Percentiles rank a stretch among this genome's conserved stretches.
Conservation (phyloP, 345 rosid species). For the Mercurialis annua region DNA sequence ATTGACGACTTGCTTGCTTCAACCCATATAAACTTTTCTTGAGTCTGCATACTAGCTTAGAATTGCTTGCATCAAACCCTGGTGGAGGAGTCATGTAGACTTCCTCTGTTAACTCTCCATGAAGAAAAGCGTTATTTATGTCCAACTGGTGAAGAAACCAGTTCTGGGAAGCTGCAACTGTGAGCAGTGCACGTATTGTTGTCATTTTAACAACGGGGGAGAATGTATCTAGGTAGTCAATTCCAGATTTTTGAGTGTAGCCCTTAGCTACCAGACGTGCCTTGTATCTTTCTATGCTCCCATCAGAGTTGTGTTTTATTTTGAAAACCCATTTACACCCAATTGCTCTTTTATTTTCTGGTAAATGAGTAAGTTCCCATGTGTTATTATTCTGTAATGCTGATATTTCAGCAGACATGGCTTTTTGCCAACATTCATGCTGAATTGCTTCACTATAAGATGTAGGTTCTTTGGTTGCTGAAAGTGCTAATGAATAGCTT, state of each 20-base stretch:
- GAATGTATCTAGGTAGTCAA: not conserved
- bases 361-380: not conserved
- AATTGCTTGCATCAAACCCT: not conserved
- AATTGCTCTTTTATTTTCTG: not conserved
- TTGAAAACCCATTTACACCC: not conserved
- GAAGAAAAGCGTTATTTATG: not conserved
- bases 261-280: not conserved
- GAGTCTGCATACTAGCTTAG: not conserved
- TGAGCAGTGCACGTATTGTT: not conserved
- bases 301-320: not conserved
- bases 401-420: not conserved
- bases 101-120: not conserved
- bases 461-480: not conserved
- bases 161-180: not conserved
- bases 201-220: not conserved
- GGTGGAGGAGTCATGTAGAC: not conserved
- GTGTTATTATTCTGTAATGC: not conserved
- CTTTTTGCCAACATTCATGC: not conserved
- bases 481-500: not conserved
- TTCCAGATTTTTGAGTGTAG: not conserved
- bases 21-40: not conserved
- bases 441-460: not conserved
- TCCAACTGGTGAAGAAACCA: not conserved
- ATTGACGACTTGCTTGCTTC: not conserved
- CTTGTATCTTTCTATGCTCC: not conserved